Conservation (phyloP, 2,329 filamentous ascomycete genomes). For the Phialophora verrucosa region DNA sequence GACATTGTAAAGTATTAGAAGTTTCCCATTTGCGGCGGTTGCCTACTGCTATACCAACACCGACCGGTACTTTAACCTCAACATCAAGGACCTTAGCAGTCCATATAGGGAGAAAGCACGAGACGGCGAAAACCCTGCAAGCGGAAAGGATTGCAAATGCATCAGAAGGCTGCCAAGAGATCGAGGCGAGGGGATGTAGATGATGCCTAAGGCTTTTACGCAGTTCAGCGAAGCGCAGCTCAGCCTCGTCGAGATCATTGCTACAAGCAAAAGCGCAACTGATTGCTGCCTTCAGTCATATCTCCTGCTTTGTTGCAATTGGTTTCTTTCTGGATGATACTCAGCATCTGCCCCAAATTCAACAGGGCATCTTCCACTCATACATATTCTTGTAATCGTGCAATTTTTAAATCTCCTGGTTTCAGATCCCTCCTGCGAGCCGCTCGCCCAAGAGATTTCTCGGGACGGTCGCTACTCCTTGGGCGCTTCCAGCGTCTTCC, state of each 20-base stretch:
- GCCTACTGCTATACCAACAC: not conserved
- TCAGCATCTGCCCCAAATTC: slow-evolving; percentile 25
- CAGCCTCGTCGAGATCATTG: not conserved
- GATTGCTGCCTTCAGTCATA: not conserved
- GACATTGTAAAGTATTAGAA: not conserved
- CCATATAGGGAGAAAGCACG: not conserved
- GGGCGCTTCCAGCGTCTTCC: not conserved
- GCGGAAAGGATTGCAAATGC: not conserved
- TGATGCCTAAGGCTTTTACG: not conserved
- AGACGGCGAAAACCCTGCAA: not conserved
- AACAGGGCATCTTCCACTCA: slow-evolving; percentile 26
- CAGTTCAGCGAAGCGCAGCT: not conserved
- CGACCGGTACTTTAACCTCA: not conserved
- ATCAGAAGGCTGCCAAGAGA: not conserved
- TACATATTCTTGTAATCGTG: slow-evolving; percentile 24
- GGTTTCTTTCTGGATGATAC: slow-evolving; percentile 31
- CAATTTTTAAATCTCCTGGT: slow-evolving; percentile 10
- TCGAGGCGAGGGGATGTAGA: not conserved
- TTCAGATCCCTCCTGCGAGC: slow-evolving; percentile 6
- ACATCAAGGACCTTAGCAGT: not conserved
- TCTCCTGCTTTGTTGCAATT: slow-evolving; percentile 6
- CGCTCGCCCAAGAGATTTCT: slow-evolving; percentile 1
- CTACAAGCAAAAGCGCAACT: not conserved
- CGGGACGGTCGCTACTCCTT: slow-evolving; percentile 4
- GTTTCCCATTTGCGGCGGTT: not conserved